phyloP scores from a whole-genome alignment of 1,139 yeast species.

The Suhomyces atakaporum region DNA sequence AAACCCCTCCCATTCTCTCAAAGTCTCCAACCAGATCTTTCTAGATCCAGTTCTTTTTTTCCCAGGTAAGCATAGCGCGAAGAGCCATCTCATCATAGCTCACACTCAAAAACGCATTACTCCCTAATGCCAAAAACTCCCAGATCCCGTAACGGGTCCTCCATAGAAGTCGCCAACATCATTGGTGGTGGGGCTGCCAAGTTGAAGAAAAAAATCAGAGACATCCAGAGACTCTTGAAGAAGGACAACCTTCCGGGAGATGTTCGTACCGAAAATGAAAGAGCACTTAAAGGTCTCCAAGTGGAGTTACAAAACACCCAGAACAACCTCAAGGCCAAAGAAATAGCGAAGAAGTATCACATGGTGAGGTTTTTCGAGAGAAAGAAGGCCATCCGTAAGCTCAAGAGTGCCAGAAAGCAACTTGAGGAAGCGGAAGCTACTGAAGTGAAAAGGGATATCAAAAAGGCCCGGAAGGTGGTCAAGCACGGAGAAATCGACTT shows the following conservation, averaged over 20 bases:
- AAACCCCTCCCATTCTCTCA: no score
- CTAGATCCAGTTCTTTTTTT: background rate
- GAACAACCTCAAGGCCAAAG: conserved; percentile 51
- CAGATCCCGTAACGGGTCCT: conserved; percentile 16
- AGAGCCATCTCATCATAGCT: no score
- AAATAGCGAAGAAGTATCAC: conserved; percentile 77
- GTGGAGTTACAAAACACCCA: conserved; percentile 64
- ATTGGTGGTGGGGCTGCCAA: conserved; percentile 49
- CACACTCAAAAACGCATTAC: background rate
- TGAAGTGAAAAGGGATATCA: conserved; percentile 53
- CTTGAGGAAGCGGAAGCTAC: conserved; percentile 41
- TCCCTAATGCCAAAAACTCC: conserved; percentile 18
- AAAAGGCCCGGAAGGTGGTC: conserved; percentile 53
- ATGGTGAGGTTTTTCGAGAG: conserved; percentile 92
- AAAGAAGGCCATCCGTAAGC: conserved; percentile 79
- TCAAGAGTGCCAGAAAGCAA: conserved; percentile 62
- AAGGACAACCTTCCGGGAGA: conserved; percentile 71
- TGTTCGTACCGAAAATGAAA: conserved; percentile 76
- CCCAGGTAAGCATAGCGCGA: no score
- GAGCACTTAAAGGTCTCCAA: conserved; percentile 75
- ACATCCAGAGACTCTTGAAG: conserved; percentile 69
- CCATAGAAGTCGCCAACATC: conserved; percentile 31
- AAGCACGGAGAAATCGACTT: conserved; percentile 68
- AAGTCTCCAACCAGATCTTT: no score
- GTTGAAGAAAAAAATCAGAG: conserved; percentile 84